A percentile compares a stretch with the other conserved stretches of the same genome.
Conservation (phyloP, 2,329 filamentous ascomycete species). For the Tolypocladium pustulatum region DNA sequence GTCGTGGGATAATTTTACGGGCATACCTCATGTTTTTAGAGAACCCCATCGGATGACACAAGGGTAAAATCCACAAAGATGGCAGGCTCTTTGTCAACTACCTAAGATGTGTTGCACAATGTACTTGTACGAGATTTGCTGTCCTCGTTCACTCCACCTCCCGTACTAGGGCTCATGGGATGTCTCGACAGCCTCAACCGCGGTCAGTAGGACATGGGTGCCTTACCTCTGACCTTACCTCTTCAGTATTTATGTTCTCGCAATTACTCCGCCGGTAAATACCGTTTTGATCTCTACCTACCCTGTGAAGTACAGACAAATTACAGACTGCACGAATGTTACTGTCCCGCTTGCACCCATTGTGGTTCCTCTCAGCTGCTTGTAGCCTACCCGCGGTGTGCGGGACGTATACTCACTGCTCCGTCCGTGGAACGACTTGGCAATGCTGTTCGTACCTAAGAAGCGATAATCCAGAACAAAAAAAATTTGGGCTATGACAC, state of each 20-base stretch:
- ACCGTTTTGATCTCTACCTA: slow-evolving; percentile 4
- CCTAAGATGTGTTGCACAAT: neutral
- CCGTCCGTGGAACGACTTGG: neutral
- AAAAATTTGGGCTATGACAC: neutral
- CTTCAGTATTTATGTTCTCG: slow-evolving; percentile 8
- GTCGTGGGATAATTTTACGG: slow-evolving; percentile 18
- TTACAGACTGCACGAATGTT: neutral
- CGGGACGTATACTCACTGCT: neutral
- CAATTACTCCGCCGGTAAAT: slow-evolving; percentile 2
- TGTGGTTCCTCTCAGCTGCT: neutral
- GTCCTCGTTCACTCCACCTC: neutral
- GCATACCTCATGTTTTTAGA: slow-evolving; percentile 17
- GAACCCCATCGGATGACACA: slow-evolving; percentile 13
- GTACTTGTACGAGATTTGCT: neutral
- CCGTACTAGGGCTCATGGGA: too few species aligned
- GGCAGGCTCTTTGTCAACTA: neutral
- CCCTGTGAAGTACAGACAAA: slow-evolving; percentile 5
- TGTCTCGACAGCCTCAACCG: neutral
- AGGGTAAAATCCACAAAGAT: neutral
- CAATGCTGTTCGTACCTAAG: neutral
- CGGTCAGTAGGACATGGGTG: slow-evolving; percentile 26
- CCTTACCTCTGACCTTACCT: slow-evolving; percentile 50
- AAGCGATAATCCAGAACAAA: neutral
- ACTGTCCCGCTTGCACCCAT: neutral
- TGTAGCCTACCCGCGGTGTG: neutral